phyloP scores from a whole-genome alignment of 805 yeast species.

The Candida namnaoensis region DNA sequence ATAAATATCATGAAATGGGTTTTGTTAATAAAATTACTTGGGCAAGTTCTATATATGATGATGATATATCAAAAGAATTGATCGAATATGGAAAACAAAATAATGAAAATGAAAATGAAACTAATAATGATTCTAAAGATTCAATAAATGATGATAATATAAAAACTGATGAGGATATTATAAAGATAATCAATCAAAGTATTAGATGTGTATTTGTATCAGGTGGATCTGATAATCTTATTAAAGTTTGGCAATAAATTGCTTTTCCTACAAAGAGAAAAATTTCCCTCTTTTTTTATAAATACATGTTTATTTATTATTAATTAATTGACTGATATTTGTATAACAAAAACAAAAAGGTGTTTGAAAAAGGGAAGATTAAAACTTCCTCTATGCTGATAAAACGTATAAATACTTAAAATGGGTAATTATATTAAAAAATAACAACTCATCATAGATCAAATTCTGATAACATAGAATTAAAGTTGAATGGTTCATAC shows the following conservation, averaged over 20 bases:
- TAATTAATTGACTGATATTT: too few relatives aligned
- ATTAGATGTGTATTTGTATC: conserved; percentile 73
- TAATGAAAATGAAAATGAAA: conserved; percentile 17
- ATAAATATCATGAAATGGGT: conserved; percentile 56
- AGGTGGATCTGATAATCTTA: conserved; percentile 91
- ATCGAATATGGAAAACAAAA: conserved; percentile 25
- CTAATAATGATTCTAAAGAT: conserved; percentile 17
- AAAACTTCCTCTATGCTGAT: too few relatives aligned
- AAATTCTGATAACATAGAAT: too few relatives aligned
- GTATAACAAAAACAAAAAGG: too few relatives aligned
- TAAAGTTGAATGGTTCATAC: conserved; percentile 62
- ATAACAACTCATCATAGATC: too few relatives aligned
- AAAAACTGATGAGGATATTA: too few relatives aligned
- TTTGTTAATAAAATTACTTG: conserved; percentile 59
- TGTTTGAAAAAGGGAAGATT: too few relatives aligned
- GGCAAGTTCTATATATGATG: conserved; percentile 34
- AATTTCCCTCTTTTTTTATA: too few relatives aligned
- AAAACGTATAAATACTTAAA: too few relatives aligned
- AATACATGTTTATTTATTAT: too few relatives aligned
- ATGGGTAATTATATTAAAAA: too few relatives aligned
- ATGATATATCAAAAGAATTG: conserved; percentile 17
- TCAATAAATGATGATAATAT: too few relatives aligned
- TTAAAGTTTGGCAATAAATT: conserved; percentile 71
- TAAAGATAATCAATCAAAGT: conserved; percentile 24
- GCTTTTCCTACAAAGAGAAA: neutral